Evolutionary conservation across 805 yeast species (phyloP).

Genomic region (Cyberlindnera xylosilytica): DNA sequence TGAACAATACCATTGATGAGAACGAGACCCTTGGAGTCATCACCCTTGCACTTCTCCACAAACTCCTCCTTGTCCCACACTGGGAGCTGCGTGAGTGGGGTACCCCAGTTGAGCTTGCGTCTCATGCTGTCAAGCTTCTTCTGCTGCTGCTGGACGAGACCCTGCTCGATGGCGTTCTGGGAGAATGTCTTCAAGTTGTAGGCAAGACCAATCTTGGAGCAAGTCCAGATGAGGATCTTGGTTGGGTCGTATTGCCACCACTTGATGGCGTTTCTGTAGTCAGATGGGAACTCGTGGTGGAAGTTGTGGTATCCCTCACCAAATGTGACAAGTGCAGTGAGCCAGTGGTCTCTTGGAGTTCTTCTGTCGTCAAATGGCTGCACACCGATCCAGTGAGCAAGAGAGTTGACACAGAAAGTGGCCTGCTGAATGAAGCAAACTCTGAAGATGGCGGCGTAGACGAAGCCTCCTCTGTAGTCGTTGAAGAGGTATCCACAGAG

Average conservation of each 20-base stretch:
- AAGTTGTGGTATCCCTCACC: constrained; percentile 91
- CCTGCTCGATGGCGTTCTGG: constrained; percentile 79
- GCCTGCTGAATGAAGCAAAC: constrained; percentile 76
- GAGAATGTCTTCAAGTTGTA: constrained; percentile 70
- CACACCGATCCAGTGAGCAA: constrained; percentile 83
- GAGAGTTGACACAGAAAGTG: constrained; percentile 80
- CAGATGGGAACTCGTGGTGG: constrained; percentile 89
- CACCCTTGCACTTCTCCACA: constrained; percentile 37
- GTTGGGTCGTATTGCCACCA: constrained; percentile 92
- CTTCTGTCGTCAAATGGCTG: constrained; percentile 87
- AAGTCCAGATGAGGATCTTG: constrained; percentile 54
- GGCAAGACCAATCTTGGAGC: constrained; percentile 66
- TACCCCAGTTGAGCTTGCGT: constrained; percentile 71
- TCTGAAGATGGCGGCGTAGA: constrained; percentile 72
- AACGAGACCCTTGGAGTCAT: constrained; percentile 50
- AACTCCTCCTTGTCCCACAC: constrained; percentile 70
- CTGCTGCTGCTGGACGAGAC: constrained; percentile 77
- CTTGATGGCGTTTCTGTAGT: constrained; percentile 81
- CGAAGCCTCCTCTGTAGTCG: constrained; percentile 69
- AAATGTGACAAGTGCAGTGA: constrained; percentile 79
- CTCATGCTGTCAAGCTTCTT: constrained; percentile 69
- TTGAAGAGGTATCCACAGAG: constrained; percentile 53
- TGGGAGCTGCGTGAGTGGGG: constrained; percentile 61
- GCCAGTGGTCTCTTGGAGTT: constrained; percentile 80
- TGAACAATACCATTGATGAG: constrained; percentile 79